phyloP scores from a whole-genome alignment of 2,329 filamentous ascomycete species.

The Trichophyton simii region DNA sequence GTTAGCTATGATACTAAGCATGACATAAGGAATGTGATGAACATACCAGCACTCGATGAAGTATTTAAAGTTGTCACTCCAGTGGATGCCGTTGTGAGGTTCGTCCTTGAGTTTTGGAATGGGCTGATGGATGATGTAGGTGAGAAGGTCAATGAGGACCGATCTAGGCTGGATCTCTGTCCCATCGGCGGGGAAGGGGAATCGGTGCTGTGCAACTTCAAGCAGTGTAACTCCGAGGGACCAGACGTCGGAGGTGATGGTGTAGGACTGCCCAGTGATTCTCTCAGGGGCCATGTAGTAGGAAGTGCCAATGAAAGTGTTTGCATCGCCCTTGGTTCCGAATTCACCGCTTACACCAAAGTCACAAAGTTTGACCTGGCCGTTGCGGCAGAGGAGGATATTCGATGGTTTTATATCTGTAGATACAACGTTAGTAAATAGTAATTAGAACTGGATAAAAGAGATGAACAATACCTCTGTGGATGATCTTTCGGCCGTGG shows the following conservation, averaged over 20 bases:
- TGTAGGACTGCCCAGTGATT: constrained; percentile 95
- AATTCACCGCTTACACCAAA: constrained; percentile 97
- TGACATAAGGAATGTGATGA: too few relatives aligned
- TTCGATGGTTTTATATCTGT: constrained; percentile 94
- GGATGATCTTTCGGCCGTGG: constrained; percentile 91
- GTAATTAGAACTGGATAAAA: background rate
- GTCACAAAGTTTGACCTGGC: constrained; percentile 94
- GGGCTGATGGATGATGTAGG: constrained; percentile 91
- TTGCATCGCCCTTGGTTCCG: constrained; percentile 94
- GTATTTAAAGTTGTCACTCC: constrained; percentile 97
- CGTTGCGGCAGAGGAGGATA: constrained; percentile 81
- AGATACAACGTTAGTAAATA: constrained; percentile 8
- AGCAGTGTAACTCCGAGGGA: constrained; percentile 89
- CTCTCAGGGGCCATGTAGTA: constrained; percentile 99
- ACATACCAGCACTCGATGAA: constrained; percentile 98
- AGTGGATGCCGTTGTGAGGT: constrained; percentile 73
- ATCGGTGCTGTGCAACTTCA: constrained; percentile 98
- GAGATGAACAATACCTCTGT: constrained; percentile 45
- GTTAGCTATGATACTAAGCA: background rate
- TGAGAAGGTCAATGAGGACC: constrained; percentile 85
- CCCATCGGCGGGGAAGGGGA: constrained; percentile 94
- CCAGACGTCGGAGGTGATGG: constrained; percentile 97
- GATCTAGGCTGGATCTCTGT: constrained; percentile 90
- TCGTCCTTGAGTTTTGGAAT: constrained; percentile 96
- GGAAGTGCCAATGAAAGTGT: constrained; percentile 96